These are phyloP conservation scores for Zancudomyces culisetae DNA, from an alignment of 371 early-diverging fungal species.

Conservation along the genomic window DNA sequence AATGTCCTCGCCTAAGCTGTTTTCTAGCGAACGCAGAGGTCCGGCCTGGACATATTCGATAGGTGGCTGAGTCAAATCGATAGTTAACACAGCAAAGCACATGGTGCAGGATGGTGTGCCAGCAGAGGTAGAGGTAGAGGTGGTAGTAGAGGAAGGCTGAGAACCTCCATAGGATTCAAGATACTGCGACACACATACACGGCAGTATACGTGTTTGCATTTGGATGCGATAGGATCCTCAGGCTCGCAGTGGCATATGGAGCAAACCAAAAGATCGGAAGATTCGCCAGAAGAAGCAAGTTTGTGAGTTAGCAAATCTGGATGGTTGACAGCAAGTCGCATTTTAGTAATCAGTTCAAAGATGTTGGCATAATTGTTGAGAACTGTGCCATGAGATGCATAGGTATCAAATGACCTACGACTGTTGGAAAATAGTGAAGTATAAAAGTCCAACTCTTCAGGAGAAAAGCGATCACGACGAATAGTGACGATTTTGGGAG, in stretches of 20 bases:
- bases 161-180: constrained; percentile 28
- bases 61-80: constrained; percentile 61
- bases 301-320: constrained; percentile 50
- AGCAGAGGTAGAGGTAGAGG: too few species aligned
- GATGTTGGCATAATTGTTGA: constrained; percentile 89
- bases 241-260: constrained; percentile 74
- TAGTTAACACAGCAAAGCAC: constrained; percentile 58
- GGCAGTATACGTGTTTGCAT: constrained; percentile 84
- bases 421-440: constrained; percentile 59
- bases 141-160: too few species aligned
- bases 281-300: constrained; percentile 23
- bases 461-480: constrained; percentile 71
- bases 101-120: constrained; percentile 36
- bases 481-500: constrained; percentile 64
- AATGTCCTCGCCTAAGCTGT: constrained; percentile 8
- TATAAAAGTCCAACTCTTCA: constrained; percentile 87
- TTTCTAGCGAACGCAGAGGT: not conserved
- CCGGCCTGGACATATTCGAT: constrained; percentile 20
- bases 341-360: constrained; percentile 57
- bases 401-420: constrained; percentile 68
- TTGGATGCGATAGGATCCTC: constrained; percentile 76
- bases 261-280: constrained; percentile 48
- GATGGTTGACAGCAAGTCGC: constrained; percentile 77
- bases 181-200: constrained; percentile 39
- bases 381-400: constrained; percentile 62